Evolutionary conservation across 495 filamentous ascomycete species (phyloP).

Genomic region (Achaetomiella virescens): DNA sequence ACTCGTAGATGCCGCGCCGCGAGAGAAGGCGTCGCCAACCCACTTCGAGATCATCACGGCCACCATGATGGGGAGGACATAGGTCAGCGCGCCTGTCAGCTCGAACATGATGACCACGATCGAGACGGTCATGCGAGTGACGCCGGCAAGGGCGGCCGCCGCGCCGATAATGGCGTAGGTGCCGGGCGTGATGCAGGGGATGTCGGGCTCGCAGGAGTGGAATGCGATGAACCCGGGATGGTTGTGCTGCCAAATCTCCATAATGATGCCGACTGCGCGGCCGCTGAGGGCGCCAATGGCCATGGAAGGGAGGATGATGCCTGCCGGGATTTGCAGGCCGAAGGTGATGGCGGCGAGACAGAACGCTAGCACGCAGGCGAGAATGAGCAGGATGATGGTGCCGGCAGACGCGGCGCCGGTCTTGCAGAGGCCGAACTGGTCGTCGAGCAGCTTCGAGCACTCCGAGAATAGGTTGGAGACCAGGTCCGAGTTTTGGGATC

Average conservation of each 20-base stretch:
- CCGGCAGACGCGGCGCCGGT: slow-evolving; percentile 62
- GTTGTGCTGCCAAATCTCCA: slow-evolving; percentile 81
- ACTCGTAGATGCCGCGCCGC: slow-evolving; percentile 91
- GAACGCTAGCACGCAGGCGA: slow-evolving; percentile 76
- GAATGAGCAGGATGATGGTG: slow-evolving; percentile 70
- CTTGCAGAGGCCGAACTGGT: slow-evolving; percentile 83
- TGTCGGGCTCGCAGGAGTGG: slow-evolving; percentile 73
- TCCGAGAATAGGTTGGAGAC: slow-evolving; percentile 91
- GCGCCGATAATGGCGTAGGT: slow-evolving; percentile 96
- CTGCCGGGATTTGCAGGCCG: slow-evolving; percentile 92
- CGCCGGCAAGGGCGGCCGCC: slow-evolving; percentile 89
- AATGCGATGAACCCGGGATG: slow-evolving; percentile 75
- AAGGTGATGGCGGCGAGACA: slow-evolving; percentile 85
- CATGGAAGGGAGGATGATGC: slow-evolving; percentile 96
- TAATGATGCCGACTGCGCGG: slow-evolving; percentile 80
- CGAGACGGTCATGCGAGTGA: slow-evolving; percentile 94
- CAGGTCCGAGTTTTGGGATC: slow-evolving; percentile 82
- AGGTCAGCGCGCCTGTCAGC: slow-evolving; percentile 89
- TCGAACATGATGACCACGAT: slow-evolving; percentile 99
- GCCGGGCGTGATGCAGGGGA: slow-evolving; percentile 87
- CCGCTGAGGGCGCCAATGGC: slow-evolving; percentile 90
- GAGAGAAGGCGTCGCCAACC: slow-evolving; percentile 96
- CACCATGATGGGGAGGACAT: slow-evolving; percentile 98
- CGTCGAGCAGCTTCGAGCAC: slow-evolving; percentile 69
- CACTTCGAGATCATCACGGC: slow-evolving; percentile 99